These are phyloP conservation scores for Anthracocystis panici-leucophaei DNA, from an alignment of 1,284 basidiomycete genomes.

Conservation along the genomic window DNA sequence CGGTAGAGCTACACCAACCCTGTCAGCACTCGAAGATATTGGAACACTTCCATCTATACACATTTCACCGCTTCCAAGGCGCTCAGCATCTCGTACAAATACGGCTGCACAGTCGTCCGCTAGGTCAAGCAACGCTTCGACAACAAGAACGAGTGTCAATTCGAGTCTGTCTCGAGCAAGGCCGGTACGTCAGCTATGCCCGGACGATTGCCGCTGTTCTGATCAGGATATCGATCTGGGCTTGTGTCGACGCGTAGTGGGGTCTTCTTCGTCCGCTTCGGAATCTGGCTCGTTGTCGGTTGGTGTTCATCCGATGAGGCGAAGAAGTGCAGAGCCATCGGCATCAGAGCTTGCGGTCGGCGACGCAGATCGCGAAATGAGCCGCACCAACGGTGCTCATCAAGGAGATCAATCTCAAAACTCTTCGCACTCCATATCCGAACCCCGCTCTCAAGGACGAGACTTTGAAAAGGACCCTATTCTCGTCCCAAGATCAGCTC, in stretches of 20 bases:
- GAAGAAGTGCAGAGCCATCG: not conserved
- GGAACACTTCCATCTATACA: constrained; percentile 39
- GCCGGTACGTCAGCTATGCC: constrained; percentile 21
- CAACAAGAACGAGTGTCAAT: constrained; percentile 10
- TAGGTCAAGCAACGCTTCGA: constrained; percentile 1
- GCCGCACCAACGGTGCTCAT: not conserved
- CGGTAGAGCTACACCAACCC: constrained; percentile 16
- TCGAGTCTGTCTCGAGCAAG: constrained; percentile 6
- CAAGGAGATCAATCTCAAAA: constrained; percentile 11
- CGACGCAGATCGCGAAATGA: not conserved
- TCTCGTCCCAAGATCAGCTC: constrained; percentile 21
- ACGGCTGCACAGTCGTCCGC: not conserved
- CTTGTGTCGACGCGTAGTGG: constrained; percentile 36
- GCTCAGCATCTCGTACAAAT: constrained; percentile 2
- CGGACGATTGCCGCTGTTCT: constrained; percentile 49
- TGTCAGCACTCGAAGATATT: constrained; percentile 26
- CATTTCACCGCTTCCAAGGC: constrained; percentile 23
- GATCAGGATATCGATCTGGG: constrained; percentile 49
- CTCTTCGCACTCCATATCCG: constrained; percentile 23
- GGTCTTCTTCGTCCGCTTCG: constrained; percentile 33
- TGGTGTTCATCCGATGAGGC: constrained; percentile 26
- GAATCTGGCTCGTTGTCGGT: constrained; percentile 34
- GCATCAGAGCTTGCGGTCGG: not conserved
- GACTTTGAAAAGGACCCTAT: constrained; percentile 42
- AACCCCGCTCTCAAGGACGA: constrained; percentile 27